Evolutionary conservation across 2,329 filamentous ascomycete species (phyloP).

Genomic region (Mariannaea elegans): DNA sequence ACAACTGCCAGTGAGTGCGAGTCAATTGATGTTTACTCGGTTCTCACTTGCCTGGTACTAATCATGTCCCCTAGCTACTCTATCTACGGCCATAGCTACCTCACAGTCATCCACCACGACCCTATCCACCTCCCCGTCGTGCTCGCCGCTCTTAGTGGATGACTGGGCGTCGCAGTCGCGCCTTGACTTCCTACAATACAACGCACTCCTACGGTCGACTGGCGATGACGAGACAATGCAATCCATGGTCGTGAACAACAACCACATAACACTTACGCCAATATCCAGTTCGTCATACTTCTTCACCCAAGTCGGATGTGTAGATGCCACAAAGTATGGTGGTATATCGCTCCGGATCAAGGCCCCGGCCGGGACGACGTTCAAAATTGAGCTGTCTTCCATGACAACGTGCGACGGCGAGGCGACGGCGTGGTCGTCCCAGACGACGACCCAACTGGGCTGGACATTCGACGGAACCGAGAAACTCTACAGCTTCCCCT

Average conservation of each 20-base stretch:
- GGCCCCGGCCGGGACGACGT: slow-evolving; percentile 59
- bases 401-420: slow-evolving; percentile 54
- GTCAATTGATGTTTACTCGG: neutral
- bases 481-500: slow-evolving; percentile 66
- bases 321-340: slow-evolving; percentile 61
- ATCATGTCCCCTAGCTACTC: neutral
- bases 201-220: slow-evolving; percentile 62
- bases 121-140: slow-evolving; percentile 36
- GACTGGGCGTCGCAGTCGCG: slow-evolving; percentile 71
- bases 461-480: slow-evolving; percentile 70
- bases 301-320: slow-evolving; percentile 65
- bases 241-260: slow-evolving; percentile 61
- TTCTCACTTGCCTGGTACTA: neutral
- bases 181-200: slow-evolving; percentile 68
- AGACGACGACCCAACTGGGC: slow-evolving; percentile 59
- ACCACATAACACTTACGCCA: slow-evolving; percentile 62
- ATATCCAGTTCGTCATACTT: slow-evolving; percentile 61
- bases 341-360: slow-evolving; percentile 65
- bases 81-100: neutral
- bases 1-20: slow-evolving; percentile 20
- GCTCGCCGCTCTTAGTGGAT: slow-evolving; percentile 60
- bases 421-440: slow-evolving; percentile 45
- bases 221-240: slow-evolving; percentile 67
- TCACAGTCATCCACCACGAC: slow-evolving; percentile 13
- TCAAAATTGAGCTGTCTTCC: slow-evolving; percentile 61